Base-by-base conservation (phyloP, 1,284 basidiomycete species). In the Melampsora larici-populina region DNA sequence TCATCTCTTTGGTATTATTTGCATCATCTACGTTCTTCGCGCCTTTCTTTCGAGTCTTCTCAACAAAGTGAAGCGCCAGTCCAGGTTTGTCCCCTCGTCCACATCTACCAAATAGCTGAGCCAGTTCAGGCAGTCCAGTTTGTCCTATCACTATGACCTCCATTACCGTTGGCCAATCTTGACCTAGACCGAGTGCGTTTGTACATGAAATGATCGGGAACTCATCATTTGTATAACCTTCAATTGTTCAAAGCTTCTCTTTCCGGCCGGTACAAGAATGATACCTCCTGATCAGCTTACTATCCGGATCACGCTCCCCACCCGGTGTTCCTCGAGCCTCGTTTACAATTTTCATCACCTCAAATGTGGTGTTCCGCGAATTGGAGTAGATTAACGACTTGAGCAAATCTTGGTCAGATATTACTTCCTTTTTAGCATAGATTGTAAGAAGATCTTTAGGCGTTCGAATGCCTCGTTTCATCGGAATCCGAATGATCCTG, bases 101-200 rank as follows among this genome's bases (percentile, higher is more conserved):
- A 46, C 65, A 67, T 5, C 65, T 26, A 18, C 65, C 65, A 43
- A 67, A 43, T 24, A 67, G 40, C 17, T 67, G 65, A 21, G 5
- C 4, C 1, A 67, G n/a, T n/a, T n/a, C n/a, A n/a, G n/a, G n/a
- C n/a, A n/a, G n/a, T n/a, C n/a, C n/a, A n/a, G n/a, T n/a, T 36
- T 9, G 36, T 4, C 36, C 36, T 9, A 36, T 4, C 9, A 36
- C 36, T 4, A 36, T 9, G 36, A 36, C 36, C 9, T 36, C 5
- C 36, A 36, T 36, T 9, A 36, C 36, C 9, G 36, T 36, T 4
- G 36, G 36, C 69, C 51, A 60, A 17, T 70, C 62, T 11, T 70
- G 69, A 9, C 51, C 69, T 36, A 70, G 36, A 31, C 69, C 69
- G 2, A 70, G 51, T 15, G 69, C 69, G 33, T 40, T 70, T 2